These are phyloP conservation scores for Penicillium herquei DNA, from an alignment of 495 filamentous ascomycete species.

Conservation along the genomic window DNA sequence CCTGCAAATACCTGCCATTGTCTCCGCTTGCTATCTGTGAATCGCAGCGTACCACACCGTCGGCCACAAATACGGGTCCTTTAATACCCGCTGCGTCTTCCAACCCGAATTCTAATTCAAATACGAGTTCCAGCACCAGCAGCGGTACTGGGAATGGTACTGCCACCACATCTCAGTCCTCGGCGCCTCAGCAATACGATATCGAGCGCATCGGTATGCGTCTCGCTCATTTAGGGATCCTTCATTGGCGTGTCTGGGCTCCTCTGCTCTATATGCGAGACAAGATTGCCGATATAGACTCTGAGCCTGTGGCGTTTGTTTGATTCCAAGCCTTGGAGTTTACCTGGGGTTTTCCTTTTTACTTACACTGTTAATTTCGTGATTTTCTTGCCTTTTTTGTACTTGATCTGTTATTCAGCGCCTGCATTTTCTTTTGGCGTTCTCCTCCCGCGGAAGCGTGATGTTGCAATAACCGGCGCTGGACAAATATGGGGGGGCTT, in stretches of 20 bases:
- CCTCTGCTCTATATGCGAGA: slow-evolving; percentile 60
- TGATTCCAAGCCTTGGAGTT: slow-evolving; percentile 7
- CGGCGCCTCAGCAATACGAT: slow-evolving; percentile 41
- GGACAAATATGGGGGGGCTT: not conserved
- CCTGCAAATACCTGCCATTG: slow-evolving; percentile 39
- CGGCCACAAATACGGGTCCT: slow-evolving; percentile 9
- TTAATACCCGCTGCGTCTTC: not conserved
- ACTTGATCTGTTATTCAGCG: slow-evolving; percentile 36
- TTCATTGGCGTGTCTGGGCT: slow-evolving; percentile 89
- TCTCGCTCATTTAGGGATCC: slow-evolving; percentile 72
- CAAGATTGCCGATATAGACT: slow-evolving; percentile 25
- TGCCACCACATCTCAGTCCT: slow-evolving; percentile 1
- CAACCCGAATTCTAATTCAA: not conserved
- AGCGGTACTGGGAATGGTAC: slow-evolving; percentile 11
- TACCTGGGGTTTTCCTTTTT: slow-evolving; percentile 1
- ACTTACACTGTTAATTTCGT: not conserved
- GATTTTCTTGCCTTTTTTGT: slow-evolving; percentile 6
- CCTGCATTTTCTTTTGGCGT: slow-evolving; percentile 2
- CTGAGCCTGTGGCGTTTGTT: slow-evolving; percentile 1
- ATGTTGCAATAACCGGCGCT: slow-evolving; percentile 1
- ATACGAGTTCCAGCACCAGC: not conserved
- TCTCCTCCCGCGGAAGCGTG: not conserved
- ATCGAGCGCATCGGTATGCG: slow-evolving; percentile 68
- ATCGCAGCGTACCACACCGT: slow-evolving; percentile 36
- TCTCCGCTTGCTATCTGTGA: slow-evolving; percentile 48